Base-by-base conservation (phyloP, 2,329 filamentous ascomycete species). In the Exophiala xenobiotica region DNA sequence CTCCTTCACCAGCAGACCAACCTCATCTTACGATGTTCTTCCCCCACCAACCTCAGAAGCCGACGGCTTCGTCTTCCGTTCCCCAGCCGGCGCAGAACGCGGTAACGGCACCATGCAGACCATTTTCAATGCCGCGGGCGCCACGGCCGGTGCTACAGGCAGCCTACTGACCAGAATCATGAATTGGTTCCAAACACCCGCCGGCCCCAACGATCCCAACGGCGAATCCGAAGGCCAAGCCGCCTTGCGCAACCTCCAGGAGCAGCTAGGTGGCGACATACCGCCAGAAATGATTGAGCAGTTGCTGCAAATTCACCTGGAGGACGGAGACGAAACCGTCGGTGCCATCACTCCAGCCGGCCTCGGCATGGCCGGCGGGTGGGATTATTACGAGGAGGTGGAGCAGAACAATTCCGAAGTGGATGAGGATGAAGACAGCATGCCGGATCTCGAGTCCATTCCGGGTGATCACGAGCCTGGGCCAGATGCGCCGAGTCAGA, bases 1-100 rank as follows among this genome's bases (percentile, higher is more conserved):
- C 1, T 70, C 73, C 6, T 78, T 89, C 61, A 82, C 90, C 8
- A 75, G 79, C 14, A 74, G 77, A 26, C 75, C 83, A 40, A 83
- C 85, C 2, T 90, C 87, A 56, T 82, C 88, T 14, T 93, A 89
- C 18, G 91, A 96, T 64, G 90, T 90, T 1, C 72, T 96, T 11
- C 89, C 90, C 16, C 91, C 90, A 1, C 68, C 78, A 0, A 46
- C 50, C 27, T 59, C 58, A 11, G 49, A 56, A 38, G 51, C 54
- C 7, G 59, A 58, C 18, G 31, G 31, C 35, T 56, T 62, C 27
- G 57, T 57, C 9, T 14, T 37, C n/a, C 58, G 61, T 9, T 59
- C 60, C 6, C 61, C 61, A 5, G 54, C 37, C 7, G 49, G 19
- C n/a, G 43, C 24, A 9, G 29, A 31, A 29, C 19, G 27, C 6